Base-by-base conservation (phyloP, 495 filamentous ascomycete genomes). In the Lentithecium fluviatile region DNA sequence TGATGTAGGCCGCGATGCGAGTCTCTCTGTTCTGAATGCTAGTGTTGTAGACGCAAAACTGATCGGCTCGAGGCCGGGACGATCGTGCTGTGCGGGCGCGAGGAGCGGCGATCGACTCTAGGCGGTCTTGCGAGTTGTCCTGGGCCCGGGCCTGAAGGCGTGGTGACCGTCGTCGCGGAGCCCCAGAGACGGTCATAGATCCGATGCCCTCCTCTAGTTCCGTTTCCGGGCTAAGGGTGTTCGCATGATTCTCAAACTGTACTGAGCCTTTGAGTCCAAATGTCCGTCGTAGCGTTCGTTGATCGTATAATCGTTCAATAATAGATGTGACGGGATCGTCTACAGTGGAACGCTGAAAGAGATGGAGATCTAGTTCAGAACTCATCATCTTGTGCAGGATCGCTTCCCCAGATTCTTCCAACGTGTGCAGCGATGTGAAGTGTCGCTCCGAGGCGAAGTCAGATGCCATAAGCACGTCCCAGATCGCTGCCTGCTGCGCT, bases 31-130 rank as follows among this genome's bases (percentile, higher is more conserved):
- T 63, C 12, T 66, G 54, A 17, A 19, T 59, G 40, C 47, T 51
- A 21, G 46, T 68, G 46, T 65, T 66, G 64, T 75, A 75, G 37
- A 70, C 62, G 53, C 69, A 73, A 40, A 73, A 73, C 52, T 75
- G 66, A 63, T 69, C 56, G 37, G 66, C 63, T 1, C 57, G 52
- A 54, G 66, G 63, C 36, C 57, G 57, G 46, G 45, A 53, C 4
- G 58, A 62, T 65, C 50, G 49, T 49, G 34, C 26, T 42, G 49
- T 26, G 3, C 29, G 11, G 42, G 59, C 43, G 12, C 24, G 32
- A 15, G 20, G 4, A 50, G 52, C 23, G 10, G 53, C 60, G n/a
- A n/a, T n/a, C n/a, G n/a, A n/a, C 25, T 45, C 58, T 23, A 32
- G 20, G 32, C 57, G 37, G 23, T 40, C 34, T 32, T 24, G 11